These are phyloP conservation scores for Yamadazyma scolyti DNA, from an alignment of 805 yeast genomes.

Conservation along the genomic window DNA sequence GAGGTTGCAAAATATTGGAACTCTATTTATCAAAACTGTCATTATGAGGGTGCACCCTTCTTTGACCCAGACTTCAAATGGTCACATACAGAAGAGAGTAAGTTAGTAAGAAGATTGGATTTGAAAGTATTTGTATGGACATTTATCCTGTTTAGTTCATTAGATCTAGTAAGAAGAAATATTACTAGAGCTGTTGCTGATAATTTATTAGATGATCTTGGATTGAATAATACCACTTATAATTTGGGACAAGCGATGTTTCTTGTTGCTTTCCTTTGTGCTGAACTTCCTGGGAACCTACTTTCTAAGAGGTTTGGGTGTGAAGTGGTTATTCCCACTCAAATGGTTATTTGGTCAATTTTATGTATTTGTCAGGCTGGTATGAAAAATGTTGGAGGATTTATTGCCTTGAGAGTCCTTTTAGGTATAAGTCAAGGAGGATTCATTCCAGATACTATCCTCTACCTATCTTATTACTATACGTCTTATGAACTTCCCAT, in stretches of 20 bases:
- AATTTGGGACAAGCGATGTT: slow-evolving; percentile 58
- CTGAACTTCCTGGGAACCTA: slow-evolving; percentile 66
- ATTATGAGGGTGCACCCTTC: slow-evolving; percentile 52
- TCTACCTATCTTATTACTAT: slow-evolving; percentile 67
- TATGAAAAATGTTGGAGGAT: slow-evolving; percentile 38
- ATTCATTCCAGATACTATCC: slow-evolving; percentile 59
- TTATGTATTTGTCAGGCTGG: slow-evolving; percentile 52
- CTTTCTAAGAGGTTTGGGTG: slow-evolving; percentile 63
- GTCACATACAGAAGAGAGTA: slow-evolving; percentile 50
- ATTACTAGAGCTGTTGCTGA: slow-evolving; percentile 57
- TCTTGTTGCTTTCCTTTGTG: slow-evolving; percentile 47
- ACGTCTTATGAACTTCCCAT: slow-evolving; percentile 55
- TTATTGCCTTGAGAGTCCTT: slow-evolving; percentile 46
- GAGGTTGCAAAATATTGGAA: slow-evolving; percentile 43
- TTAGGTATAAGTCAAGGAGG: slow-evolving; percentile 66
- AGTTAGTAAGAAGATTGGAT: slow-evolving; percentile 49
- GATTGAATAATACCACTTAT: slow-evolving; percentile 53
- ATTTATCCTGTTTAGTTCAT: slow-evolving; percentile 53
- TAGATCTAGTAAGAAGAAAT: slow-evolving; percentile 59
- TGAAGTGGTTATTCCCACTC: slow-evolving; percentile 59
- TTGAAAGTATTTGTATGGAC: slow-evolving; percentile 55
- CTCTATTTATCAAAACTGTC: slow-evolving; percentile 41
- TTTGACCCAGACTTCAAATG: slow-evolving; percentile 60
- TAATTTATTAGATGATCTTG: slow-evolving; percentile 48
- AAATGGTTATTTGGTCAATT: slow-evolving; percentile 53